Conservation (phyloP, 2,329 filamentous ascomycete genomes). For the Fusarium graminum region DNA sequence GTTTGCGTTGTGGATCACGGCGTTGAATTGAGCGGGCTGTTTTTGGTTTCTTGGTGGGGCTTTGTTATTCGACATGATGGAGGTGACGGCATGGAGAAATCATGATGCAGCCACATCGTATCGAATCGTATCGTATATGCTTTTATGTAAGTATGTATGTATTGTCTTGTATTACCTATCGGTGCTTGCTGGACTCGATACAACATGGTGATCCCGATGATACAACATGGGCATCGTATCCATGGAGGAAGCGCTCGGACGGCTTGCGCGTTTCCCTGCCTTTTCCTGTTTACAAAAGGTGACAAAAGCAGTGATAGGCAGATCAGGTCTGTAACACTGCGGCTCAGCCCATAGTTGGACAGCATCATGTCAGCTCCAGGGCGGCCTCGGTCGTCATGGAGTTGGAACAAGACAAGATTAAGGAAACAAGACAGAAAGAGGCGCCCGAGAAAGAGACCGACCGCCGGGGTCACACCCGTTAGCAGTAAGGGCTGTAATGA, state of each 20-base stretch:
- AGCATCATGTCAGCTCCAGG: slow-evolving; percentile 34
- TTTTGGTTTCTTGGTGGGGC: slow-evolving; percentile 22
- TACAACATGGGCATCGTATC: slow-evolving; percentile 37
- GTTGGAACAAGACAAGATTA: slow-evolving; percentile 19
- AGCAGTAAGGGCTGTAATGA: slow-evolving; percentile 22
- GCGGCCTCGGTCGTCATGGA: slow-evolving; percentile 27
- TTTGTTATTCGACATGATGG: slow-evolving; percentile 20
- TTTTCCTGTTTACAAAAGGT: slow-evolving; percentile 11
- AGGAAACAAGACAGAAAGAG: slow-evolving; percentile 13
- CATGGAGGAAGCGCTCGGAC: slow-evolving; percentile 33
- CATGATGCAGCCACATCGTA: slow-evolving; percentile 38
- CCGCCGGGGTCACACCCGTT: slow-evolving; percentile 27
- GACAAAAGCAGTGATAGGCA: slow-evolving; percentile 1
- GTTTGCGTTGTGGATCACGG: slow-evolving; percentile 7
- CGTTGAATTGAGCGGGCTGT: slow-evolving; percentile 3
- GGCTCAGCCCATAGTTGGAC: slow-evolving; percentile 35
- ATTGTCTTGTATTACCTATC: background rate
- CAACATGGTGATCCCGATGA: slow-evolving; percentile 33
- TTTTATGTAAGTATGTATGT: background rate
- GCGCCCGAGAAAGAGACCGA: slow-evolving; percentile 35
- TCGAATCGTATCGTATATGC: slow-evolving; percentile 22
- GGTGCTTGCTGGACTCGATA: slow-evolving; percentile 15
- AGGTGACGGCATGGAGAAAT: slow-evolving; percentile 42
- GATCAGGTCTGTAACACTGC: slow-evolving; percentile 27
- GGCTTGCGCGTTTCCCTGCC: slow-evolving; percentile 38